Conservation (phyloP, 2,329 filamentous ascomycete species). For the Neopestalotiopsis sp. region DNA sequence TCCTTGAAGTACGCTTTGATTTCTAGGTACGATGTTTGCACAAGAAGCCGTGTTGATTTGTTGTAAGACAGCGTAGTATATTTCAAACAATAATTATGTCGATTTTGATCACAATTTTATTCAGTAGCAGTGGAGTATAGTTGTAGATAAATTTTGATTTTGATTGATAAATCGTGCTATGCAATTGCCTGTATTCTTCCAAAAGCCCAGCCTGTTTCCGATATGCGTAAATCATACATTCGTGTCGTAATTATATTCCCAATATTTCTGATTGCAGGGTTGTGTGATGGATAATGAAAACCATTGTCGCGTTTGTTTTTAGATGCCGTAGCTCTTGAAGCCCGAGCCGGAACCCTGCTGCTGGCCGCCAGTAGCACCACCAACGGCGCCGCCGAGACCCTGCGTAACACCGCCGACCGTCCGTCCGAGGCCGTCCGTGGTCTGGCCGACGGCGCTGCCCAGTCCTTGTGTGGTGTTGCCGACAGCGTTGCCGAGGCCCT, state of each 20-base stretch:
- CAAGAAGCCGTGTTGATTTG: too few relatives aligned
- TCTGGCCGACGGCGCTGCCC: conserved; percentile 35
- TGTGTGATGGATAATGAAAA: too few relatives aligned
- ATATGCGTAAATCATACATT: conserved; percentile 5
- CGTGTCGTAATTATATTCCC: neutral
- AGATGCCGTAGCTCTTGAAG: conserved; percentile 38
- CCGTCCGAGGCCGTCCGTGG: conserved; percentile 34
- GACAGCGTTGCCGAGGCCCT: conserved; percentile 36
- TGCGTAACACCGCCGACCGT: conserved; percentile 31
- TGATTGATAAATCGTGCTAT: neutral
- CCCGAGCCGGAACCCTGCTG: conserved; percentile 23
- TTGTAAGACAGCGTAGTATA: neutral
- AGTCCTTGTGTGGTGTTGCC: conserved; percentile 37
- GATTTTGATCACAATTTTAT: too few relatives aligned
- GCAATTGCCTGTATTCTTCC: neutral
- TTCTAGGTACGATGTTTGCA: too few relatives aligned
- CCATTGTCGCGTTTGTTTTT: conserved; percentile 6
- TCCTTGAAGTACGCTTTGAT: too few relatives aligned
- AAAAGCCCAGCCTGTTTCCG: neutral
- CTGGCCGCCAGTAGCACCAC: conserved; percentile 30
- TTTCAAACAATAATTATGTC: too few relatives aligned
- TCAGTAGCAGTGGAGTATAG: too few relatives aligned
- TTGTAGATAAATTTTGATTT: neutral
- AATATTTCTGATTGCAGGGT: neutral
- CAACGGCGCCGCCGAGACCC: conserved; percentile 30